Evolutionary conservation across 2,329 filamentous ascomycete species (phyloP).

Genomic region (Lasiodiplodia sp.): DNA sequence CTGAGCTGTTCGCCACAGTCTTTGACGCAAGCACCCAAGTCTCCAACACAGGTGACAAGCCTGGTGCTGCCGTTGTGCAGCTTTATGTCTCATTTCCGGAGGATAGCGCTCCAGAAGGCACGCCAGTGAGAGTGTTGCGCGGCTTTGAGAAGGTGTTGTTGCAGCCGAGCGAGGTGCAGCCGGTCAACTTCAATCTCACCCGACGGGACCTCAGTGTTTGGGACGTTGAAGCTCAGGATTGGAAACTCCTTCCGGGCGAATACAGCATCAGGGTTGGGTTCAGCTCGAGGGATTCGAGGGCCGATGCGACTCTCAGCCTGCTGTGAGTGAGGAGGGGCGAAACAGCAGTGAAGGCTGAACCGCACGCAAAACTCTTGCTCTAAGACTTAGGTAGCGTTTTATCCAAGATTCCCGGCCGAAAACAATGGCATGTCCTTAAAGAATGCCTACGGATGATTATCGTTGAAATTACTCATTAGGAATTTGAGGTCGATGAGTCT

Average conservation of each 20-base stretch:
- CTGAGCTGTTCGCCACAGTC: constrained; percentile 59
- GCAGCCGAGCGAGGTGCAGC: constrained; percentile 48
- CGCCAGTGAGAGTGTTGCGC: constrained; percentile 54
- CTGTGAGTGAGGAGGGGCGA: neutral
- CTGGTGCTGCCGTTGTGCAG: constrained; percentile 62
- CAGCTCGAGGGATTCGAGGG: constrained; percentile 33
- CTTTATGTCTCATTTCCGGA: constrained; percentile 60
- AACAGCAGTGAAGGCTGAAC: too few species aligned
- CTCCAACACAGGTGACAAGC: constrained; percentile 58
- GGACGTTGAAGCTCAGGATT: constrained; percentile 53
- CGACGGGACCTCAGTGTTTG: constrained; percentile 59
- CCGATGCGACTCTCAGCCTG: neutral
- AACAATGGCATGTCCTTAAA: too few species aligned
- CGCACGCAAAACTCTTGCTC: too few species aligned
- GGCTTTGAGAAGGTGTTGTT: constrained; percentile 60
- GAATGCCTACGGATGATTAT: too few species aligned
- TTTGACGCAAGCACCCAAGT: constrained; percentile 55
- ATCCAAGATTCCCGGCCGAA: too few species aligned
- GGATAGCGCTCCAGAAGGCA: constrained; percentile 44
- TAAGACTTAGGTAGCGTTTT: too few species aligned
- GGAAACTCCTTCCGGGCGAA: constrained; percentile 45
- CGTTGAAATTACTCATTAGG: too few species aligned
- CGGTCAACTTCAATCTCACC: constrained; percentile 55
- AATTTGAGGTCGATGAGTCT: too few species aligned
- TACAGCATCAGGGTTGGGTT: constrained; percentile 38